Base-by-base conservation (phyloP, 257 asterid genomes). In the Solanum stenotomum region DNA sequence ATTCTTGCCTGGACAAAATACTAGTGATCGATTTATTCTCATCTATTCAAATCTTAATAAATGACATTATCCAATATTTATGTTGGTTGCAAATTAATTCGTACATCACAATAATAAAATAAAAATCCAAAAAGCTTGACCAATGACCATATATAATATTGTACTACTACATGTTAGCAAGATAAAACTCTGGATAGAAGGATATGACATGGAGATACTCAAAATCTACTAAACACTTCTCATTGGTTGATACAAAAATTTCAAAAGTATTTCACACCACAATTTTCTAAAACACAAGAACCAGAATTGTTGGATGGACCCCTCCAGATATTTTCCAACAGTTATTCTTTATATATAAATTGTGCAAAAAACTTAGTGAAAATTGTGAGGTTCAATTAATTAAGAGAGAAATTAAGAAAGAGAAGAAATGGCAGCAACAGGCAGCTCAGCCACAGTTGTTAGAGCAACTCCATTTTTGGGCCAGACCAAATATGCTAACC, bases 401-500 rank as follows among this genome's bases (percentile, higher is more conserved):
- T 29, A 25, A 59, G 63, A 78, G 49, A 68, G 20, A 88, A 68
- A 33, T 70, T 29, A 25, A 59, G 63, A 78, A 61, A 68, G 20
- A 88, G 84, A 61, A 35, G 77, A n/a, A 37, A 92, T 94, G 96
- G 95, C 97, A 85, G 91, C 94, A 22, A 42, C 92, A 38, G 91
- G 95, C 23, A 94, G 95, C 93, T 90, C 98, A 89, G 89, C 92
- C 87, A 83, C 93, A 59, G 93, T 92, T 79, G 89, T 95, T 5
- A 91, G 93, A 92, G 94, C 94, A 49, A 94, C 97, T 31, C 96
- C 98, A 68, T 94, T 95, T 92, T 93, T 94, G 94, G 98, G 98
- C 75, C 95, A 93, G 86, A 86, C 91, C 94, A 94, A 90, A 92
- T 92, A 88, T 84, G 92, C 90, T 82, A 94, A 90, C 68, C 95